A percentile compares a stretch with the other conserved stretches of the same genome.
These are phyloP conservation scores for Epichloe glyceriae DNA, from an alignment of 2,329 filamentous ascomycete species.

Conservation along the genomic window DNA sequence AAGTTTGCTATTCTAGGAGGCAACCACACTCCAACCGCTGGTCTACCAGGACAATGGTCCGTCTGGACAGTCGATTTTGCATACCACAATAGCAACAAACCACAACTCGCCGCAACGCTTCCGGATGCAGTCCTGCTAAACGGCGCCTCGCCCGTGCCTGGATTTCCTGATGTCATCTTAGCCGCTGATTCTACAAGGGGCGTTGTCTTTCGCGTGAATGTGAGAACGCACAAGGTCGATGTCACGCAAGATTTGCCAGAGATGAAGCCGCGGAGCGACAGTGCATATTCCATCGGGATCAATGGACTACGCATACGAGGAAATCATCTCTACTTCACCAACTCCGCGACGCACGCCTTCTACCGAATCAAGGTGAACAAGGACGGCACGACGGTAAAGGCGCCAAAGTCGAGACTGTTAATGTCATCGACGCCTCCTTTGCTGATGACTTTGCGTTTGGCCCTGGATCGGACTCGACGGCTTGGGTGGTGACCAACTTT, in stretches of 20 bases:
- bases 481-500: conserved; percentile 9
- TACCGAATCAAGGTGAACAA: conserved; percentile 9
- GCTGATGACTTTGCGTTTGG: conserved; percentile 13
- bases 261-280: conserved; percentile 29
- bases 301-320: conserved; percentile 27
- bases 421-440: conserved; percentile 3
- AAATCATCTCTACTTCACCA: conserved; percentile 33
- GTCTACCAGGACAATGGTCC: neutral
- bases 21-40: neutral
- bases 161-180: neutral
- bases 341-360: conserved; percentile 25
- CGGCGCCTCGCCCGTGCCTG: neutral
- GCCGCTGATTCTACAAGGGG: conserved; percentile 13
- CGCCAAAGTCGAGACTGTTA: conserved; percentile 7
- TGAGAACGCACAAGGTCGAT: conserved; percentile 7
- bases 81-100: neutral
- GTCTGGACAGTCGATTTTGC: neutral
- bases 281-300: conserved; percentile 14
- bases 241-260: conserved; percentile 11
- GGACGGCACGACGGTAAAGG: neutral
- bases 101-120: neutral
- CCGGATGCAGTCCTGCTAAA: neutral
- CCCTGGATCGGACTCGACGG: neutral
- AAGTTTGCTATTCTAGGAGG: conserved; percentile 3
- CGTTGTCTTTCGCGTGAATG: conserved; percentile 15